Base-by-base conservation (phyloP, 306 rosid species). In the Cicer arietinum region DNA sequence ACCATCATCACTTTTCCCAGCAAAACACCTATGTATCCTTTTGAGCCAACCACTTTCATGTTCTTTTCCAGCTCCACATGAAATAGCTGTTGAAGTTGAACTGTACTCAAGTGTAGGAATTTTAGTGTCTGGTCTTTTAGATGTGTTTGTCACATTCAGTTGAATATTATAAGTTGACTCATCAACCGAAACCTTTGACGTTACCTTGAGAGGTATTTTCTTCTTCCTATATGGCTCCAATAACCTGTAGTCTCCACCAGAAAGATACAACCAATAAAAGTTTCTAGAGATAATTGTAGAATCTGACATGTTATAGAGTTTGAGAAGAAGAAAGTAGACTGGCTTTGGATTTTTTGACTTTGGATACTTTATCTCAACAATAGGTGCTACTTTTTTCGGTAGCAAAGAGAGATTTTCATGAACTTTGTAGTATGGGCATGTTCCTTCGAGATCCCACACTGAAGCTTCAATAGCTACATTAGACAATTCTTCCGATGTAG, bases 391-490 rank as follows among this genome's bases (percentile, higher is more conserved):
- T 77, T 74, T 85, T 63, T 91, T 94, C 2, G 96, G 91, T 42
- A 88, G 89, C 67, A 85, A 81, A 2, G 89, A 74, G 76, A 92
- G 71, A 53, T 85, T 80, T 71, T 87, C 89, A 61, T 76, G 83
- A 73, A 86, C 89, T 68, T 56, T 82, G 85, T 83, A 82, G 85
- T 87, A 91, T 13, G 97, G 88, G 48, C 98, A 81, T 41, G 86
- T 61, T 30, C 98, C 98, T 46, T 91, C 98, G 6, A 94, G 88
- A 83, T 94, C 96, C 98, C 97, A 94, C 65, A 94, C 94, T 1
- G 91, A 87, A 81, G 82, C 94, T 86, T 94, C 98, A 63, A 91
- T 76, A 69, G 92, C 91, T 13, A 89, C 75, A 48, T 82, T 82
- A 45, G 92, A 91, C 74, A 94, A 67, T 75, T 83, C 89, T 53